Conservation (phyloP, 768 basidiomycete genomes). For the Leccinum truebloodii region DNA sequence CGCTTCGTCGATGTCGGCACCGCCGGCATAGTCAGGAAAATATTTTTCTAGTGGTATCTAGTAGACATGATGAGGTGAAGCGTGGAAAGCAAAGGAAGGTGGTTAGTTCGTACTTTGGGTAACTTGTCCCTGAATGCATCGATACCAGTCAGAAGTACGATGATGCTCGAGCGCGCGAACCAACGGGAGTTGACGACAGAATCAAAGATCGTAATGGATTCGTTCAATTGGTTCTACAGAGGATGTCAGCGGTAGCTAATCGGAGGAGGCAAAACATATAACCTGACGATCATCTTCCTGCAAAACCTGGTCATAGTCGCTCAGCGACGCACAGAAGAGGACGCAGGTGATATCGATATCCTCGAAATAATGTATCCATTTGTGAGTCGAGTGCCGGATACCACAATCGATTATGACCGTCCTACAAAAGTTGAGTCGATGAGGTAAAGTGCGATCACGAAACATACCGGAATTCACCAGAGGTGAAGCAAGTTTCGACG, state of each 20-base stretch:
- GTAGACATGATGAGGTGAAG: neutral
- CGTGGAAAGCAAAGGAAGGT: neutral
- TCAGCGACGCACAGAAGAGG: slow-evolving; percentile 2
- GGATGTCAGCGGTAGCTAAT: neutral
- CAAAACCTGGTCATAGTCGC: neutral
- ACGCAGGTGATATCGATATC: slow-evolving; percentile 1
- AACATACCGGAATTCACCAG: neutral
- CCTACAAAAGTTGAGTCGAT: neutral
- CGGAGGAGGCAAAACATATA: neutral
- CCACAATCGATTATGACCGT: neutral
- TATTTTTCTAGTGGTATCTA: slow-evolving; percentile 3
- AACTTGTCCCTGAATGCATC: slow-evolving; percentile 3
- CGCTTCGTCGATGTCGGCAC: neutral
- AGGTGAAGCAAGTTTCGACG: slow-evolving; percentile 1
- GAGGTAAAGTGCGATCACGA: too few species aligned
- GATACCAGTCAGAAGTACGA: slow-evolving; percentile 2
- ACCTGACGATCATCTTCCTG: neutral
- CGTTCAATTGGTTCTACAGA: neutral
- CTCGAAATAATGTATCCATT: slow-evolving; percentile 1
- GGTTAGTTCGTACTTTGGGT: neutral
- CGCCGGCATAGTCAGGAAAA: slow-evolving; percentile 1
- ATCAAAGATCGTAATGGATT: neutral
- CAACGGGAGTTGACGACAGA: neutral
- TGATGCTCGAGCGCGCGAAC: neutral
- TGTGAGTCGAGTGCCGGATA: neutral